Evolutionary conservation across 495 filamentous ascomycete genomes (phyloP).

Genomic region (Daldinia caldariorum): DNA sequence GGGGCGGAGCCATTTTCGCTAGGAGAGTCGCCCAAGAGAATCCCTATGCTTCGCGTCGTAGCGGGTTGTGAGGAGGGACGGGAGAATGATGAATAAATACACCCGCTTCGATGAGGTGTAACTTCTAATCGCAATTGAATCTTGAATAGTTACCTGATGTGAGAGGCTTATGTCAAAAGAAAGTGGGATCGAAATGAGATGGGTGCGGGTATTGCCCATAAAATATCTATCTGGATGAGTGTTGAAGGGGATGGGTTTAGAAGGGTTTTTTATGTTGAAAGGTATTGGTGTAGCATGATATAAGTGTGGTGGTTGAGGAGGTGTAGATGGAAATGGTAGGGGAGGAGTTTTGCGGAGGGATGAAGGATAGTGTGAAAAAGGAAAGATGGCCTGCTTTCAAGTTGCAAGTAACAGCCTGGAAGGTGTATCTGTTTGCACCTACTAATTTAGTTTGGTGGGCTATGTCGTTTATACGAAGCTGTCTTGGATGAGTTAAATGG

Average conservation of each 20-base stretch:
- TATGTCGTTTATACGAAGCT: too few relatives aligned
- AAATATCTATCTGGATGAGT: neutral
- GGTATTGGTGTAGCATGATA: neutral
- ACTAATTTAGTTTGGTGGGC: too few relatives aligned
- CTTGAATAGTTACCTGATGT: neutral
- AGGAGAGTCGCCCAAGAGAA: neutral
- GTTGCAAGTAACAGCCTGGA: too few relatives aligned
- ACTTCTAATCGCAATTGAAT: neutral
- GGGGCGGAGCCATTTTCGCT: slow-evolving; percentile 5
- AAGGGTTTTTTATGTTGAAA: too few relatives aligned
- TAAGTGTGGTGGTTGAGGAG: neutral
- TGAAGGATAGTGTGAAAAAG: too few relatives aligned
- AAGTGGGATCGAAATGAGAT: neutral
- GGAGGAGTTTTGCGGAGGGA: too few relatives aligned
- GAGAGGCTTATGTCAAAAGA: neutral
- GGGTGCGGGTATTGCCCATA: neutral
- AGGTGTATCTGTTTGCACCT: too few relatives aligned
- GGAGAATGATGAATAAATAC: neutral
- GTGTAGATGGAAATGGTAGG: too few relatives aligned
- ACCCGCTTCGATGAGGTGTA: neutral
- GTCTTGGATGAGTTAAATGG: too few relatives aligned
- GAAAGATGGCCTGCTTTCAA: too few relatives aligned
- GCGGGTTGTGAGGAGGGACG: neutral
- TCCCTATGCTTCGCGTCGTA: neutral
- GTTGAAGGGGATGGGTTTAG: neutral